Base-by-base conservation (phyloP, 2,329 filamentous ascomycete species). In the Eutypa lata region DNA sequence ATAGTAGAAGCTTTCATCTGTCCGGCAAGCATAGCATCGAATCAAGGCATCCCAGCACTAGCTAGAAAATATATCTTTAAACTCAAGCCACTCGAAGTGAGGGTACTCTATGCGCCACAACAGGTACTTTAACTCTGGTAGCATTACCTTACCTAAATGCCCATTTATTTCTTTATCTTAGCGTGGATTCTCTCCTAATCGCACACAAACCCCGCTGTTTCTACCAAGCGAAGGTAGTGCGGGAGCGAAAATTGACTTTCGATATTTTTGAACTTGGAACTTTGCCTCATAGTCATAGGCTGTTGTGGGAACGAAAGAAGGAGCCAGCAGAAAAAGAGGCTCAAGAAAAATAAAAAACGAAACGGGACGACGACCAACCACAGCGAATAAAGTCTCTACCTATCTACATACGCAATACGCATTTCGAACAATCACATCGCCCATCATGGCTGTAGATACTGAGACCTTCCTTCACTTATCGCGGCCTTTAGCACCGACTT, bases 391-490 rank as follows among this genome's bases (percentile, higher is more conserved):
- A 26, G 21, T 26, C 28, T 35, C 46, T 31, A n/a, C n/a, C n/a
- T n/a, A n/a, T n/a, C n/a, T n/a, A n/a, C n/a, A n/a, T n/a, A n/a
- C n/a, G n/a, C n/a, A n/a, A n/a, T n/a, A n/a, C n/a, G n/a, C 26
- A 31, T 31, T 31, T 31, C 26, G 50, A 59, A 50, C 49, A 52
- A 57, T 58, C 59, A 47, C 47, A 61, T 51, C 62, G 73, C 76
- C 74, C 82, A 91, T 68, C 75, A 96, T 96, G 91, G 88, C 90
- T 73, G 78, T 83, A 69, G 78, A 86, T 72, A 81, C 84, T 67
- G 89, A 93, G 73, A 88, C 89, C 60, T 97, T 96, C 80, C 86
- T 97, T 68, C 94, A 99, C 75, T 88, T 99, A 63, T 88, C 93
- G 69, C 87, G 94, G 74, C 94, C 94, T 67, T 81, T 97, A 68